Evolutionary conservation across 371 early-diverging fungal genomes (phyloP).

Genomic region (Mucor indicus): DNA sequence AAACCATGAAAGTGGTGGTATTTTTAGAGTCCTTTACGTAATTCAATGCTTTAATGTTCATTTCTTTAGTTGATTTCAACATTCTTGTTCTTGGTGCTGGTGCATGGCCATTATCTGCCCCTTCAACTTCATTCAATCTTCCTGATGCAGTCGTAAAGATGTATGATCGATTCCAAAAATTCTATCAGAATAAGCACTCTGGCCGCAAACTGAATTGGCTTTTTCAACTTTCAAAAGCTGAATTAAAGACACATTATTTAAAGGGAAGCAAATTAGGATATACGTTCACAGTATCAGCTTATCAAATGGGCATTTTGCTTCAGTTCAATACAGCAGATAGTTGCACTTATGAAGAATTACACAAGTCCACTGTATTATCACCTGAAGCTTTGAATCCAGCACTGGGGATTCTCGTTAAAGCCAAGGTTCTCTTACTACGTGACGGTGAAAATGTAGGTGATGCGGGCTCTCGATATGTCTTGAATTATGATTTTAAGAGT

Average conservation of each 20-base stretch:
- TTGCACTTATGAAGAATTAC: slow-evolving; percentile 66
- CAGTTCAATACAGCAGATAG: slow-evolving; percentile 72
- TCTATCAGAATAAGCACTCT: slow-evolving; percentile 79
- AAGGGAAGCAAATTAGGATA: slow-evolving; percentile 68
- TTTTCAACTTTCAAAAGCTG: slow-evolving; percentile 87
- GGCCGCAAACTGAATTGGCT: slow-evolving; percentile 91
- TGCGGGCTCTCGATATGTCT: slow-evolving; percentile 52
- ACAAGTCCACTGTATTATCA: slow-evolving; percentile 66
- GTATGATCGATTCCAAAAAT: slow-evolving; percentile 79
- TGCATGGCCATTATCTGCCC: slow-evolving; percentile 88
- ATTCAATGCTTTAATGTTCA: neutral
- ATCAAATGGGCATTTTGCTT: slow-evolving; percentile 88
- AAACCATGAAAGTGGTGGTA: slow-evolving; percentile 42
- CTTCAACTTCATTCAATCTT: slow-evolving; percentile 74
- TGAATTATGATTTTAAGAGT: slow-evolving; percentile 87
- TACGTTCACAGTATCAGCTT: slow-evolving; percentile 78
- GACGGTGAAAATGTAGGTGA: slow-evolving; percentile 56
- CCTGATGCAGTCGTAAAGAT: slow-evolving; percentile 81
- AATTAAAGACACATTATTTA: slow-evolving; percentile 80
- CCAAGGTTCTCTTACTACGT: slow-evolving; percentile 65
- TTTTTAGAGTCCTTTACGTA: too few relatives aligned
- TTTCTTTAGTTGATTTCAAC: slow-evolving; percentile 70
- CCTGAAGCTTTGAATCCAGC: slow-evolving; percentile 67
- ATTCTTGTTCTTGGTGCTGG: slow-evolving; percentile 83
- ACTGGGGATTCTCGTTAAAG: slow-evolving; percentile 77